Evolutionary conservation across 306 rosid genomes (phyloP).

Genomic region (Fragaria vesca): DNA sequence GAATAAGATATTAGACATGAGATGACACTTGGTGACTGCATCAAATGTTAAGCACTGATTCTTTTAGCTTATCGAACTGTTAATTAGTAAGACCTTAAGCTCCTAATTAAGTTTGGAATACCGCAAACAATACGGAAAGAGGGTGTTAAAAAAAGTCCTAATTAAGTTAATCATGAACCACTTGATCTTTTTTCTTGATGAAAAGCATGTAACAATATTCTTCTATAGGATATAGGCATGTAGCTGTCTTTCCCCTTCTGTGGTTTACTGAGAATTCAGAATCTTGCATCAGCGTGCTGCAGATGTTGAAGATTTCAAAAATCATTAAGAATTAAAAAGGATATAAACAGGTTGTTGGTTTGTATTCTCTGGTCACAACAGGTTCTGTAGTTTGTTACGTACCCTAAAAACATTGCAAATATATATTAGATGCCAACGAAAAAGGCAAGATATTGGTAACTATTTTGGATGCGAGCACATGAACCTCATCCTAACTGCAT

Average conservation of each 20-base stretch:
- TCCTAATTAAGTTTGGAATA: background rate
- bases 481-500: background rate
- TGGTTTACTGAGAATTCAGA: background rate
- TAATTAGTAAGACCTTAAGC: background rate
- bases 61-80: background rate
- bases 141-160: background rate
- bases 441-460: background rate
- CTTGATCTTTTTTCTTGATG: too few species aligned
- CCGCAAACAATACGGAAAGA: too few species aligned
- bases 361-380: background rate
- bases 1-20: background rate
- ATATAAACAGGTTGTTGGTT: constrained; percentile 5
- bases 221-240: too few species aligned
- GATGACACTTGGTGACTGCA: constrained; percentile 11
- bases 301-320: background rate
- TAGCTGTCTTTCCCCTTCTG: background rate
- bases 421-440: background rate
- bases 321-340: background rate
- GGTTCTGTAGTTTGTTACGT: background rate
- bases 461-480: background rate
- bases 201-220: too few species aligned
- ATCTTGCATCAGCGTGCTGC: background rate
- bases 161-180: background rate
- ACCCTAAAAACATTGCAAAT: background rate
- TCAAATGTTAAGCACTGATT: background rate